Conservation (phyloP, 345 rosid genomes). For the Heritiera littoralis region DNA sequence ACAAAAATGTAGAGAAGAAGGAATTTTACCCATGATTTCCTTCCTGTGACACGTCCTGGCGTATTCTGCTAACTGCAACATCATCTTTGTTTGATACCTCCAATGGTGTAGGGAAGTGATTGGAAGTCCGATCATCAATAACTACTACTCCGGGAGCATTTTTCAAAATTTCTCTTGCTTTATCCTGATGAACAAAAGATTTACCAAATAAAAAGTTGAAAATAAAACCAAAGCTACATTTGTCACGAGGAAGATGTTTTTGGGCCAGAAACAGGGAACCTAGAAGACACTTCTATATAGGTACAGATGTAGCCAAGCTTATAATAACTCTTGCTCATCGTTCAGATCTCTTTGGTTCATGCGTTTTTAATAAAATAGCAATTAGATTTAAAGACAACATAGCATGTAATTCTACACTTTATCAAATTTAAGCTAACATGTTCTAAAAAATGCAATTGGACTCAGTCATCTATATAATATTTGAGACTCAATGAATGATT, state of each 20-base stretch:
- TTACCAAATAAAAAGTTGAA: background rate
- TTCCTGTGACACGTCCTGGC: too few relatives aligned
- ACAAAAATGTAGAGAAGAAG: background rate
- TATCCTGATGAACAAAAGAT: slow-evolving; percentile 46
- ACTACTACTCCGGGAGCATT: slow-evolving; percentile 80
- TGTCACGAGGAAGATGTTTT: background rate
- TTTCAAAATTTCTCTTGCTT: slow-evolving; percentile 74
- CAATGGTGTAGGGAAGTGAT: slow-evolving; percentile 89
- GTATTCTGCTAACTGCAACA: slow-evolving; percentile 53
- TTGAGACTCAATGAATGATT: background rate
- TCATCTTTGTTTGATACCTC: slow-evolving; percentile 89
- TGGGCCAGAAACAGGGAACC: background rate
- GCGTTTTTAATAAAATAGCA: background rate
- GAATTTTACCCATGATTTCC: background rate
- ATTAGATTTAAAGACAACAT: background rate
- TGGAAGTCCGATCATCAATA: slow-evolving; percentile 75
- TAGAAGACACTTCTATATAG: background rate
- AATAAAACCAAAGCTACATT: background rate
- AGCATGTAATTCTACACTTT: background rate
- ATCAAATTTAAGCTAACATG: background rate
- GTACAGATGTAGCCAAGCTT: background rate
- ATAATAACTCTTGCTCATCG: background rate
- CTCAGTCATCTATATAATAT: background rate
- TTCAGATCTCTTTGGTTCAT: background rate
- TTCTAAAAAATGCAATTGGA: background rate